Evolutionary conservation across 257 asterid species (phyloP), one percentile per base, ranked within the genome.

Genomic region (Cruciata laevipes): DNA sequence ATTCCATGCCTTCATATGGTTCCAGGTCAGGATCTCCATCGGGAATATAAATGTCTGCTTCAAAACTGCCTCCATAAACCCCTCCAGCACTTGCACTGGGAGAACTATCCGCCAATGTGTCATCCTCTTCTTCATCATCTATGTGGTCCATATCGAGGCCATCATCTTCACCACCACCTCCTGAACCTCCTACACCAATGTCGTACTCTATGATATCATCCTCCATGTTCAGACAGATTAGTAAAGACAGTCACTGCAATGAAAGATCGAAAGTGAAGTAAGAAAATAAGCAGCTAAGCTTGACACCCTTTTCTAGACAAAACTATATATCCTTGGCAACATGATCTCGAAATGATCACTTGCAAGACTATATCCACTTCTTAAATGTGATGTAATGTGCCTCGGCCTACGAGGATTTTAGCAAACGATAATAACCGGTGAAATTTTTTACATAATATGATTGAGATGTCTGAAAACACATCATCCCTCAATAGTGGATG

Each of bases 1-100:
- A 94, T 65, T 90, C 96, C 95, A 94, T 94, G 27, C 96, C 96
- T 66, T 87, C 99, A 14, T 74, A 88, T 21, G 99, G 99, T 78
- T 94, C 99, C 16, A 94, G 95, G 68, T 90, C 96, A 56, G 79
- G 85, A 69, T 89, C 91, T 16, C 89, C 90, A 51, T 80, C 89
- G 6, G 94, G 94, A 44, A 84, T 66, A 78, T 84, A 89, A 64
- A 40, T 73, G 56, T 75, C 83, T 16, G 62, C 31, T 33, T 72
- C 65, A 5, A 78, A 84, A 71, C 80, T 79, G 65, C 82, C 85
- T 71, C 79, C 78, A 13, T 79, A 85, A 9, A 71, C 66, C 17
- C 82, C 79, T 70, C 71, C 78, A 63, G 79, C 82, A 53, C 78
- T 86, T 51, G 69, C 61, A 69, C 77, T 82, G 0, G 92, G 83